phyloP scores from a whole-genome alignment of 2,329 filamentous ascomycete genomes.

The Rhexocercosporidium sp. region DNA sequence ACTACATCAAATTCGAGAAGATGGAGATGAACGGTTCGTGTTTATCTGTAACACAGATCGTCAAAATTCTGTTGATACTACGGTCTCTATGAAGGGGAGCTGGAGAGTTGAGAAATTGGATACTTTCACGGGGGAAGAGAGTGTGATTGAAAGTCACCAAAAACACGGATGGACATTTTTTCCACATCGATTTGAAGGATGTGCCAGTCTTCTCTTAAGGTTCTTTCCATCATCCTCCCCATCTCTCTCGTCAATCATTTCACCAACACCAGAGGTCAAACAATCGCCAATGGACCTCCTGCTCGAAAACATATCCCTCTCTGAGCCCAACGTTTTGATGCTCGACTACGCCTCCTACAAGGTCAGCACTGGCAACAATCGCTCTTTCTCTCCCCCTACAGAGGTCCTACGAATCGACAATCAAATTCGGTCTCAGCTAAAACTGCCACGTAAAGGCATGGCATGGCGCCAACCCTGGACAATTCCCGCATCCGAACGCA shows the following conservation, averaged over 20 bases:
- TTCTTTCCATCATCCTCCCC: slow-evolving; percentile 24
- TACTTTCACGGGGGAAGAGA: slow-evolving; percentile 37
- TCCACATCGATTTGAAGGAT: slow-evolving; percentile 40
- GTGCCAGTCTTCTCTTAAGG: slow-evolving; percentile 39
- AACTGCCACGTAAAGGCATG: slow-evolving; percentile 36
- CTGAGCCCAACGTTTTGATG: slow-evolving; percentile 42
- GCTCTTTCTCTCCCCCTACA: slow-evolving; percentile 29
- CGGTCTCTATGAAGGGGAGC: slow-evolving; percentile 34
- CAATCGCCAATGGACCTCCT: neutral
- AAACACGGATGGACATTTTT: slow-evolving; percentile 36
- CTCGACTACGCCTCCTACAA: slow-evolving; percentile 41
- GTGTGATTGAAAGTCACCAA: slow-evolving; percentile 7
- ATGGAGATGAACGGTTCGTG: slow-evolving; percentile 38
- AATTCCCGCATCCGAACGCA: slow-evolving; percentile 30
- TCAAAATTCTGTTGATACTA: slow-evolving; percentile 28
- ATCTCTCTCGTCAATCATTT: slow-evolving; percentile 27
- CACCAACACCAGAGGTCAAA: neutral
- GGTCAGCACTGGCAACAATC: slow-evolving; percentile 23
- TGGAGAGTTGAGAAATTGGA: slow-evolving; percentile 40
- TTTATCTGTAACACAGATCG: slow-evolving; percentile 44
- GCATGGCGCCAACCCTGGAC: slow-evolving; percentile 42
- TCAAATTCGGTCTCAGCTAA: slow-evolving; percentile 34
- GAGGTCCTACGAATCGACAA: slow-evolving; percentile 43
- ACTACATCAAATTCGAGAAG: slow-evolving; percentile 42
- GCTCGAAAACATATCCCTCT: slow-evolving; percentile 31